Percentiles rank a stretch among this genome's conserved stretches.
Conservation (phyloP, 805 yeast genomes). For the Saturnispora sekii region DNA sequence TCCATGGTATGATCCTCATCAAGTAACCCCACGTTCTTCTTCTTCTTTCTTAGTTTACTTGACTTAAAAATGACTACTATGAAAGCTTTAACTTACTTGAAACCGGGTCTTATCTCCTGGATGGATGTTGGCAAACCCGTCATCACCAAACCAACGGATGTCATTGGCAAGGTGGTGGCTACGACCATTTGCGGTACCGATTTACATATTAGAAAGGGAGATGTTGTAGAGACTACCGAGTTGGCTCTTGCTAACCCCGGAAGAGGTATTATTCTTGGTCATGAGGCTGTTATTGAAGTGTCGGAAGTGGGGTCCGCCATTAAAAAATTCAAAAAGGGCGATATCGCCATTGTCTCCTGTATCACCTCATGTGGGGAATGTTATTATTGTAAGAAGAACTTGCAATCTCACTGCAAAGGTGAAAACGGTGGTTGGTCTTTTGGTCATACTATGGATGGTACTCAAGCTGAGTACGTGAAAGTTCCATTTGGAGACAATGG, state of each 20-base stretch:
- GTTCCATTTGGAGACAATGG: conserved; percentile 41
- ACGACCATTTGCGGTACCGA: conserved; percentile 63
- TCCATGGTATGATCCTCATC: not conserved
- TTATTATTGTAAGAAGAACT: conserved; percentile 42
- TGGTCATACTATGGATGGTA: conserved; percentile 55
- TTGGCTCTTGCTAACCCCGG: conserved; percentile 15
- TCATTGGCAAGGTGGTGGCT: conserved; percentile 42
- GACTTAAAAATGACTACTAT: conserved; percentile 21
- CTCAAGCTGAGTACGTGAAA: conserved; percentile 54
- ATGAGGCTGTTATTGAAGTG: conserved; percentile 52
- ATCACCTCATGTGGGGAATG: conserved; percentile 54
- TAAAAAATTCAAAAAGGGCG: conserved; percentile 41
- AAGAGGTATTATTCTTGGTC: conserved; percentile 39
- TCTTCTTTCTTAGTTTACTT: not conserved
- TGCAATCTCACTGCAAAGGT: conserved; percentile 52
- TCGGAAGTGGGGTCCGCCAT: conserved; percentile 41
- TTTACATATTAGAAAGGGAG: conserved; percentile 52
- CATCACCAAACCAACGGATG: conserved; percentile 40
- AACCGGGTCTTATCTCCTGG: conserved; percentile 33
- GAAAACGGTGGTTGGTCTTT: conserved; percentile 32
- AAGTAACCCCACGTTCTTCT: not conserved
- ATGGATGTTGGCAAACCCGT: conserved; percentile 34
- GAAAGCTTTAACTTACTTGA: conserved; percentile 41
- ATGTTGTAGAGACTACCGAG: conserved; percentile 43
- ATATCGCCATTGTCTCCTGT: conserved; percentile 55